Conservation (phyloP, 2,329 filamentous ascomycete genomes). For the Beauveria sp. region DNA sequence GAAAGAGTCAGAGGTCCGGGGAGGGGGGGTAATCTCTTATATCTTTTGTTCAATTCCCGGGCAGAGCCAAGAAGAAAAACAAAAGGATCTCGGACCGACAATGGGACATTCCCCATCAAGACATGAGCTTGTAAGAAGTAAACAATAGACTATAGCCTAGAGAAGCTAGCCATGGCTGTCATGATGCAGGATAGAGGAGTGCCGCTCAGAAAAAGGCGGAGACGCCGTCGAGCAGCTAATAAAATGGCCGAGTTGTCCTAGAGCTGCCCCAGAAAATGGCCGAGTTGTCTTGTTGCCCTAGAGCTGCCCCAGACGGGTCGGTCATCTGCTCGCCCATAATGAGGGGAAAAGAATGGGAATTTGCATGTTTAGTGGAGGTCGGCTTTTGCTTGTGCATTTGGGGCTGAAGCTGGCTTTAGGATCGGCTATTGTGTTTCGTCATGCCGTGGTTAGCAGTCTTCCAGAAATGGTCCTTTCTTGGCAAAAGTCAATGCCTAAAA, state of each 20-base stretch:
- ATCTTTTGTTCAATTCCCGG: not conserved
- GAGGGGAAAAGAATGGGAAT: no score
- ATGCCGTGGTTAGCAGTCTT: no score
- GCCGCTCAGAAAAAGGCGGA: not conserved
- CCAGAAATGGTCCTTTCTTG: no score
- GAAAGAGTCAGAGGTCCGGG: not conserved
- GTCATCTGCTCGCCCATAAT: not conserved
- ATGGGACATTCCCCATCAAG: not conserved
- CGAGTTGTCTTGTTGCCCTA: no score
- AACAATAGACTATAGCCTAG: no score
- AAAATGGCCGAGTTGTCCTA: not conserved
- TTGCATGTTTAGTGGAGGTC: no score
- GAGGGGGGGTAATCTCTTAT: not conserved
- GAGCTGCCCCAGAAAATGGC: not conserved
- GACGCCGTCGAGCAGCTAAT: slow-evolving; percentile 1
- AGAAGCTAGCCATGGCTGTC: not conserved
- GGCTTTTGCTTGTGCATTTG: no score
- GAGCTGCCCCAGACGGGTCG: not conserved
- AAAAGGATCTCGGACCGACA: not conserved
- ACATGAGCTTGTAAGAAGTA: not conserved
- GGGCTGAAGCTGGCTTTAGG: no score
- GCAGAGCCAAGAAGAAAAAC: no score
- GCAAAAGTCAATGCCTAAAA: no score
- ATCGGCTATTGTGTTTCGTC: no score
- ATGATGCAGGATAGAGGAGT: not conserved